phyloP scores from a whole-genome alignment of 2,329 filamentous ascomycete genomes.

The Fusarium nelsonii region DNA sequence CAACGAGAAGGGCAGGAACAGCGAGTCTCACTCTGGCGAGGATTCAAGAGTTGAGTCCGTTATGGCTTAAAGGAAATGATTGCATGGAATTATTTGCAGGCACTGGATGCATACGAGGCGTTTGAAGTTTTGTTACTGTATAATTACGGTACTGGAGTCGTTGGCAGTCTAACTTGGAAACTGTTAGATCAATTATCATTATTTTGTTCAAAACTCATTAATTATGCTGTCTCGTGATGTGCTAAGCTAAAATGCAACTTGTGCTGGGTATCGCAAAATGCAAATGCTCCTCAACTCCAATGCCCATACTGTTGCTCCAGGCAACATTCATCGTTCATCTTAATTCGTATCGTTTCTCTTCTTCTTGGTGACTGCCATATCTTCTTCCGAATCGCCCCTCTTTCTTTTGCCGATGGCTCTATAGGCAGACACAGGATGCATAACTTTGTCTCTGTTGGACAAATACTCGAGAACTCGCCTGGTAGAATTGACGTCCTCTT shows the following conservation, averaged over 20 bases:
- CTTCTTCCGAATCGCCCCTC: background rate
- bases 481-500: background rate
- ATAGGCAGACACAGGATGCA: background rate
- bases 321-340: background rate
- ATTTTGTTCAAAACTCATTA: background rate
- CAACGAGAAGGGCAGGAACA: constrained; percentile 42
- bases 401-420: background rate
- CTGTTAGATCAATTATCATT: constrained; percentile 26
- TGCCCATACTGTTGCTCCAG: background rate
- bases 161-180: background rate
- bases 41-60: constrained; percentile 37
- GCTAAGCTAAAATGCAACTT: background rate
- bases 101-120: constrained; percentile 32
- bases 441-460: background rate
- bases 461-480: background rate
- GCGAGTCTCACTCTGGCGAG: constrained; percentile 40
- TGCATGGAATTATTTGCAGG: background rate
- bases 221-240: constrained; percentile 2
- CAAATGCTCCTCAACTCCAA: background rate
- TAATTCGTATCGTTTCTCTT: background rate
- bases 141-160: constrained; percentile 14
- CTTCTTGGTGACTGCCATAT: background rate
- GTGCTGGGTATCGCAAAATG: background rate
- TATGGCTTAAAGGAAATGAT: constrained; percentile 28
- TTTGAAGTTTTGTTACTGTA: constrained; percentile 29